phyloP scores from a whole-genome alignment of 306 rosid genomes.

The Luffa acutangula region DNA sequence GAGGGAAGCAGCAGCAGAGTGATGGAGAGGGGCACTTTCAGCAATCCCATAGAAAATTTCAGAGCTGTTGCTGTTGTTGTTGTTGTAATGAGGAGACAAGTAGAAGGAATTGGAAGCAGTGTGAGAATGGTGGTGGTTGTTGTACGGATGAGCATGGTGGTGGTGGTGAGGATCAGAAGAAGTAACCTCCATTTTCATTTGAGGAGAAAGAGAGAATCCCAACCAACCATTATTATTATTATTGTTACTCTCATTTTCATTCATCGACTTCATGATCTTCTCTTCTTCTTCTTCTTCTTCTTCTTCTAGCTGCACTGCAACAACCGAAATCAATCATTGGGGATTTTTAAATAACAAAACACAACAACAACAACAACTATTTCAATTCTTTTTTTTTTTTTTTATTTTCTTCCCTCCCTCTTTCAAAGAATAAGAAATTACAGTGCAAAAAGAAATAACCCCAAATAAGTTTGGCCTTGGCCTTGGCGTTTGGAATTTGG shows the following conservation, averaged over 20 bases:
- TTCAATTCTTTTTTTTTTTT: no score
- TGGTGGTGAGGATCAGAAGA: background rate
- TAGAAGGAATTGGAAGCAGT: background rate
- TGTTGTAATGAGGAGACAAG: slow-evolving; percentile 20
- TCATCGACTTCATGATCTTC: slow-evolving; percentile 70
- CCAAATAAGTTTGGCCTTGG: background rate
- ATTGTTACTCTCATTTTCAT: slow-evolving; percentile 27
- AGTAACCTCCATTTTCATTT: slow-evolving; percentile 70
- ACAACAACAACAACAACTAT: background rate
- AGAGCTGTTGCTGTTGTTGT: slow-evolving; percentile 20
- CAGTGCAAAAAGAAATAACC: background rate
- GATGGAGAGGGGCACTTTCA: slow-evolving; percentile 31
- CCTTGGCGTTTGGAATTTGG: background rate
- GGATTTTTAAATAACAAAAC: background rate
- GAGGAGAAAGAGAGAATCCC: slow-evolving; percentile 90
- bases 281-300: background rate
- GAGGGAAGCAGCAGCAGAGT: slow-evolving; percentile 26
- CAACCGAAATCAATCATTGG: background rate
- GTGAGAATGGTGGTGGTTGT: background rate
- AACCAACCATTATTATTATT: slow-evolving; percentile 52
- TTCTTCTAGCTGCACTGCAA: background rate
- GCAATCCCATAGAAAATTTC: slow-evolving; percentile 42
- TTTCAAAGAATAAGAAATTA: background rate
- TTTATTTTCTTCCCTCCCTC: background rate
- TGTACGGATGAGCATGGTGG: background rate